phyloP scores from a whole-genome alignment of 306 rosid species.

The Luffa acutangula region DNA sequence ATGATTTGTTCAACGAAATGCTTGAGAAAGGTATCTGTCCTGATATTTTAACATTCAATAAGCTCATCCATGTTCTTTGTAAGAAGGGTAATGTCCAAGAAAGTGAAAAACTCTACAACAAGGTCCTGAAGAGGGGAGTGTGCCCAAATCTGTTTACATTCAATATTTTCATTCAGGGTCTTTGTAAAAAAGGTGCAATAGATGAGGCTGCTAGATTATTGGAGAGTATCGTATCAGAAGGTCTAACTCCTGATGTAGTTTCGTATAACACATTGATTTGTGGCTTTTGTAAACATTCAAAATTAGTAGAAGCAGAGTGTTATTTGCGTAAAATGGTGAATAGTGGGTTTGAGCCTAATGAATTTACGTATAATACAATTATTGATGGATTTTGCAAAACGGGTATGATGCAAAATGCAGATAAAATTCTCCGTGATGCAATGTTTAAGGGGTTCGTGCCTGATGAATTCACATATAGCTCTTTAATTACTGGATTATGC shows the following conservation, averaged over 20 bases:
- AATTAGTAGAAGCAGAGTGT: conserved; percentile 57
- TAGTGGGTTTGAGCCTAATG: conserved; percentile 61
- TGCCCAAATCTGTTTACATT: conserved; percentile 66
- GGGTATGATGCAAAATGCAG: conserved; percentile 61
- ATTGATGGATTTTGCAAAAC: conserved; percentile 71
- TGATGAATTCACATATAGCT: conserved; percentile 76
- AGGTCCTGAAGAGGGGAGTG: conserved; percentile 75
- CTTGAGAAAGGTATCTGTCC: conserved; percentile 45
- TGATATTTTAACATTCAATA: conserved; percentile 52
- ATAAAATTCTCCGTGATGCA: conserved; percentile 61
- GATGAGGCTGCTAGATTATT: conserved; percentile 42
- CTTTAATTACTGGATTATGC: conserved; percentile 63
- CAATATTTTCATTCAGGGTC: conserved; percentile 75
- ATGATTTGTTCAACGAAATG: conserved; percentile 63
- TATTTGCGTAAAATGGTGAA: conserved; percentile 71
- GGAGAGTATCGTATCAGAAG: conserved; percentile 36
- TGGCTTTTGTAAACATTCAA: conserved; percentile 60
- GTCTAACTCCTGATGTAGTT: conserved; percentile 67
- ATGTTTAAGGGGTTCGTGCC: conserved; percentile 72
- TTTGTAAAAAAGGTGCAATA: conserved; percentile 47
- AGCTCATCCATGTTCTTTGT: conserved; percentile 65
- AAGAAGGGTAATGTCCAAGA: conserved; percentile 61
- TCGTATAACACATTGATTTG: conserved; percentile 65
- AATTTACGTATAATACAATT: conserved; percentile 65
- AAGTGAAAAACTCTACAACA: conserved; percentile 52